Conservation (phyloP, 306 rosid species). For the Vigna trinervia region DNA sequence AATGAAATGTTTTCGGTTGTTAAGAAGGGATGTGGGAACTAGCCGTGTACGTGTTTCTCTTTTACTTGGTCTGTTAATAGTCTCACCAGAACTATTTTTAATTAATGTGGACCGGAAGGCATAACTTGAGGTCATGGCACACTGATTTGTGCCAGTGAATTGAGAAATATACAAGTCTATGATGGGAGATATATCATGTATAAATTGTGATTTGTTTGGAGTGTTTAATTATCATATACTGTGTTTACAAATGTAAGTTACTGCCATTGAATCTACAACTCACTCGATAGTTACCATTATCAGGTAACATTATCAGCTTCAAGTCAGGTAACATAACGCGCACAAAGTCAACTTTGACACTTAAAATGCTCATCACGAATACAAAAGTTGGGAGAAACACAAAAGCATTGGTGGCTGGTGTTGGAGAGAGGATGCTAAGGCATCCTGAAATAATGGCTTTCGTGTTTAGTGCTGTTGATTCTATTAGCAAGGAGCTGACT, state of each 20-base stretch:
- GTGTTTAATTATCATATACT: not conserved
- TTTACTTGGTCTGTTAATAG: not conserved
- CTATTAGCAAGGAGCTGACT: constrained; percentile 81
- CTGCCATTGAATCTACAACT: constrained; percentile 37
- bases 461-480: constrained; percentile 86
- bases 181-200: constrained; percentile 13
- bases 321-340: constrained; percentile 70
- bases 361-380: constrained; percentile 96
- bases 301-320: constrained; percentile 96
- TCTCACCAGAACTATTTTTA: constrained; percentile 9
- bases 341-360: constrained; percentile 62
- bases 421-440: constrained; percentile 80
- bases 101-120: constrained; percentile 22
- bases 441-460: constrained; percentile 83
- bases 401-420: constrained; percentile 94
- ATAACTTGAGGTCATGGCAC: constrained; percentile 5
- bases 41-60: not conserved
- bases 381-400: constrained; percentile 96
- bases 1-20: constrained; percentile 7
- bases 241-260: constrained; percentile 5
- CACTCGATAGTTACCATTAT: constrained; percentile 44
- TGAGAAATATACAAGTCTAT: constrained; percentile 13
- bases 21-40: constrained; percentile 2
- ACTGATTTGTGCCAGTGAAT: constrained; percentile 12
- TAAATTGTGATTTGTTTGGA: constrained; percentile 10